phyloP scores from a whole-genome alignment of 2,329 filamentous ascomycete species.

The Colletotrichum cereale region DNA sequence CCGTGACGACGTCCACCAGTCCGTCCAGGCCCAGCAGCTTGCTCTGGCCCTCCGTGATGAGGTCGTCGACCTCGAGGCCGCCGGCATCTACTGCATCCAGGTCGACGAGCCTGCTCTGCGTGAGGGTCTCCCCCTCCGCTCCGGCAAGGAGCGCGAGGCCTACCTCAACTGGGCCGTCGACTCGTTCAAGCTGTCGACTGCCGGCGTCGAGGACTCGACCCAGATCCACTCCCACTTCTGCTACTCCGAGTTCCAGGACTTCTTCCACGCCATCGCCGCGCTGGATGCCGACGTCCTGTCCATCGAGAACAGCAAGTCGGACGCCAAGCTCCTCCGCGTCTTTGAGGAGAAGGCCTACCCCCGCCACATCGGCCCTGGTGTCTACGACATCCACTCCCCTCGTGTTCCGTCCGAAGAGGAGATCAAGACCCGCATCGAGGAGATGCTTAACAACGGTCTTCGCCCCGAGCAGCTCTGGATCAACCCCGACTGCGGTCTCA shows the following conservation, averaged over 20 bases:
- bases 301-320: conserved; percentile 99
- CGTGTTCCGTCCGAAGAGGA: conserved; percentile 97
- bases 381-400: conserved; percentile 99
- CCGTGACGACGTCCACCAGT: conserved; percentile 99
- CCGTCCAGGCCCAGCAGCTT: conserved; percentile 97
- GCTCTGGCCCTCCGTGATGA: conserved; percentile 98
- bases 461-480: conserved; percentile 99
- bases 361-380: conserved; percentile 97
- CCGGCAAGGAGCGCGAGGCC: conserved; percentile 93
- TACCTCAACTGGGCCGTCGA: conserved; percentile 98
- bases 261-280: conserved; percentile 99
- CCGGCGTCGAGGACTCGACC: conserved; percentile 93
- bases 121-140: conserved; percentile 97
- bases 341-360: conserved; percentile 98
- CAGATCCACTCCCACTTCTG: conserved; percentile 99
- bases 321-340: conserved; percentile 98
- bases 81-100: conserved; percentile 97
- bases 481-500: conserved; percentile 98
- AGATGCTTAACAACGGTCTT: conserved; percentile 94
- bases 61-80: conserved; percentile 97
- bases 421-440: conserved; percentile 96
- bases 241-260: conserved; percentile 99
- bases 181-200: conserved; percentile 95
- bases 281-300: conserved; percentile 98
- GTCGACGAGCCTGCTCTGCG: conserved; percentile 99